These are phyloP conservation scores for Lachancea waltii DNA, from an alignment of 805 yeast genomes.

Conservation along the genomic window DNA sequence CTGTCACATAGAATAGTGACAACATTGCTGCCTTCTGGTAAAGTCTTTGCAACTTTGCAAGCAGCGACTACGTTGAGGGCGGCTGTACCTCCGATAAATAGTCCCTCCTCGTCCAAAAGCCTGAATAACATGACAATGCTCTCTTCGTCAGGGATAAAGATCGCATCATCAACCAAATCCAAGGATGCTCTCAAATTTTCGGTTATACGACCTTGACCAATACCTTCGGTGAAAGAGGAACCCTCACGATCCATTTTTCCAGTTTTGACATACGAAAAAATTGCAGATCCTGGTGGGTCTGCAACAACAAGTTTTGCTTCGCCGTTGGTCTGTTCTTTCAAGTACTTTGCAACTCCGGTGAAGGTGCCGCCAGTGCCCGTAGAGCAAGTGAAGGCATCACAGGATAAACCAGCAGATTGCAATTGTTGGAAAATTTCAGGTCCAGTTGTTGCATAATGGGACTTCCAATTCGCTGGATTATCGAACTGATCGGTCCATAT, in stretches of 20 bases:
- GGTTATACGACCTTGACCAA: constrained; percentile 93
- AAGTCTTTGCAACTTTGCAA: constrained; percentile 57
- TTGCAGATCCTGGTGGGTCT: constrained; percentile 90
- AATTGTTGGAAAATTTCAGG: constrained; percentile 89
- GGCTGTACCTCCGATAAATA: constrained; percentile 85
- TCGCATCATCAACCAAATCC: constrained; percentile 70
- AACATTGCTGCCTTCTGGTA: constrained; percentile 75
- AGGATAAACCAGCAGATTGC: constrained; percentile 45
- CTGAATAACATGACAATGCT: constrained; percentile 80
- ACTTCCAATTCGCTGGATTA: constrained; percentile 78
- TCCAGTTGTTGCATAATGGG: constrained; percentile 85
- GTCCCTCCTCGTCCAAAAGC: constrained; percentile 81
- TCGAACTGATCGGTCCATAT: constrained; percentile 94
- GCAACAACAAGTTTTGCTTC: constrained; percentile 63
- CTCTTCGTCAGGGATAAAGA: constrained; percentile 69
- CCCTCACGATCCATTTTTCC: constrained; percentile 73
- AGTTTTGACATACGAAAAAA: constrained; percentile 69
- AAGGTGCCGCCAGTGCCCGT: constrained; percentile 93
- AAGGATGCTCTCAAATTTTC: constrained; percentile 71
- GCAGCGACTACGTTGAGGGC: constrained; percentile 92
- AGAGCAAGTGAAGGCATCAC: constrained; percentile 82
- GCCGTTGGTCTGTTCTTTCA: constrained; percentile 63
- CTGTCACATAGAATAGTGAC: constrained; percentile 89
- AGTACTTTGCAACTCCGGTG: constrained; percentile 76
- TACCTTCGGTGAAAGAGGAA: constrained; percentile 88